Evolutionary conservation across 78 protist genomes (phyloP), one percentile per base, ranked within the genome.

Genomic region (Parvularia atlantis): DNA sequence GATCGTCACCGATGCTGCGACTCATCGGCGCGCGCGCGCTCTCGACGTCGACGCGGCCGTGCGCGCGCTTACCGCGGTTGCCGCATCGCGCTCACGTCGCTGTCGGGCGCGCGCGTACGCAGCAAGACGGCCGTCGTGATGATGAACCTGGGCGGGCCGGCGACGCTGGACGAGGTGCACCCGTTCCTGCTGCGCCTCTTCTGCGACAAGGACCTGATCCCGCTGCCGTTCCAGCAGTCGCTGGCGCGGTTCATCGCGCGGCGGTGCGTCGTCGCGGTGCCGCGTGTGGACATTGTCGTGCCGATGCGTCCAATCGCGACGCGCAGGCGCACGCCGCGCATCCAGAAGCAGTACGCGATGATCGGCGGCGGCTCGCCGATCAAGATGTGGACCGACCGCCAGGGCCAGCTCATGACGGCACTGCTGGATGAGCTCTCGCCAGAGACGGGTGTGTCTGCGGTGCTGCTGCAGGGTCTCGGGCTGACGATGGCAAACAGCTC

Each of bases 341-440:
- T 88, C 35, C 6, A 31, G 37, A 71, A 74, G 35, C 82, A 83
- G 46, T 88, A 88, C 33, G 83, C 58, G 9, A n/a, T 74, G 31
- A 84, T 84, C 40, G 93, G 93, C 11, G 93, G 93, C 30, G 90
- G 93, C 19, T 78, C 86, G 24, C 93, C 93, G 14, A 89, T 89
- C 63, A 40, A 76, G 13, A 63, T 36, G 62, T 88, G 92, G 92
- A 83, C 92, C 16, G 77, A 62, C 5, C 2, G 3, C 36, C 93
- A 89, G 60, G 93, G 90, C 16, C 35, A 52, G 44, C 65, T 31
- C 20, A 30, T 89, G 56, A 71, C 31, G 35, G 3, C 39, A 24
- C 28, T 61, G 24, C 69, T 89, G 39, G 90, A 89, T 37, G 30
- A 71, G 22, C 13, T 61, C 14, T 68, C 75, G 30, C 89, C 93